Evolutionary conservation across 768 basidiomycete genomes (phyloP).

Genomic region (Tremella fuciformis): DNA sequence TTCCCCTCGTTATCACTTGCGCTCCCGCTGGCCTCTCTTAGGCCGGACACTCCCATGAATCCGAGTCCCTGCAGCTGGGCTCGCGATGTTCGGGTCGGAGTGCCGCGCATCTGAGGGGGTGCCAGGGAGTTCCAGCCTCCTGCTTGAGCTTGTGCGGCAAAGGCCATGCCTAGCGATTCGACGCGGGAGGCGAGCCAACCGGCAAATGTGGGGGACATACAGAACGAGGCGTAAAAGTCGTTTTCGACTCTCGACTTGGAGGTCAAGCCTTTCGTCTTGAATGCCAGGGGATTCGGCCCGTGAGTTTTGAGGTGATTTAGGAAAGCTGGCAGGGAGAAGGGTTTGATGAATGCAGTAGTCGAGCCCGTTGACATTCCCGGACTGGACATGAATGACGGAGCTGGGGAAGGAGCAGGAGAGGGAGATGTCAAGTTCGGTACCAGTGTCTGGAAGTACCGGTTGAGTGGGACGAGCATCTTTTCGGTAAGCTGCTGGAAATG

Average conservation of each 20-base stretch:
- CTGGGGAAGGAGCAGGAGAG: slow-evolving; percentile 10
- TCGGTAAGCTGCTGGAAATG: slow-evolving; percentile 85
- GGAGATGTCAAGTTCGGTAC: slow-evolving; percentile 24
- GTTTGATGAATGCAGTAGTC: slow-evolving; percentile 30
- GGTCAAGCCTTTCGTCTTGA: slow-evolving; percentile 45
- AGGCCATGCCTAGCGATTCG: slow-evolving; percentile 26
- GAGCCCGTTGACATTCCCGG: neutral
- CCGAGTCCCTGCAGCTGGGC: too few species aligned
- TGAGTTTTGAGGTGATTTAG: slow-evolving; percentile 43
- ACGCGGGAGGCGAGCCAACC: slow-evolving; percentile 39
- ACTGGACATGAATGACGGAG: slow-evolving; percentile 3
- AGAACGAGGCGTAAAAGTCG: slow-evolving; percentile 50
- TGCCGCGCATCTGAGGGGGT: too few species aligned
- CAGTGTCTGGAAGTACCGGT: slow-evolving; percentile 68
- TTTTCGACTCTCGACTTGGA: slow-evolving; percentile 46
- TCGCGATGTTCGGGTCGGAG: too few species aligned
- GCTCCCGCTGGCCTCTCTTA: neutral
- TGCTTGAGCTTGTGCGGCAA: slow-evolving; percentile 6
- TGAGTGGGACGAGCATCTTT: slow-evolving; percentile 79
- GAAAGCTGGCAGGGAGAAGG: slow-evolving; percentile 49
- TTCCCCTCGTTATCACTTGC: slow-evolving; percentile 9
- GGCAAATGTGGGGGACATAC: slow-evolving; percentile 46
- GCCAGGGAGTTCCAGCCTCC: too few species aligned
- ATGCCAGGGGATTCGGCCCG: slow-evolving; percentile 49
- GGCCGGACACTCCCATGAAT: neutral